Percentiles rank a stretch among this genome's conserved stretches.
phyloP scores from a whole-genome alignment of 1,284 basidiomycete genomes.

The Apiotrichum veenhuisii region DNA sequence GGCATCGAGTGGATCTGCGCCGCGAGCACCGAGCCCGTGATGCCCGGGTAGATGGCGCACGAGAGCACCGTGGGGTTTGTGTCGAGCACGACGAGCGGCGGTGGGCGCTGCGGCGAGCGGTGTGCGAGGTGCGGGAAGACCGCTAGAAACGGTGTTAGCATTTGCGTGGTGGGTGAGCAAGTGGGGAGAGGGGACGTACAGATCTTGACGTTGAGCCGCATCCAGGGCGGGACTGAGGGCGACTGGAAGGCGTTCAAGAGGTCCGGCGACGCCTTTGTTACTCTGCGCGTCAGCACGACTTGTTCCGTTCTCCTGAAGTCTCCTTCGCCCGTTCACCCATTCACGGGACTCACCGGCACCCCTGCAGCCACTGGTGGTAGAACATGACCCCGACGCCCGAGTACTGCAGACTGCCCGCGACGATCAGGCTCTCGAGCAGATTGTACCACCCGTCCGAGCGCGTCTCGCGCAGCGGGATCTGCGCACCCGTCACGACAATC shows the following conservation, averaged over 20 bases:
- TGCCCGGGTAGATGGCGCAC: slow-evolving; percentile 37
- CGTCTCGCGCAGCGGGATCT: slow-evolving; percentile 43
- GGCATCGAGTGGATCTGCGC: slow-evolving; percentile 43
- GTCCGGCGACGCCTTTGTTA: slow-evolving; percentile 42
- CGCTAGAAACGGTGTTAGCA: slow-evolving; percentile 15
- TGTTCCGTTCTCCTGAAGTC: neutral
- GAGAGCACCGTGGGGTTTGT: slow-evolving; percentile 34
- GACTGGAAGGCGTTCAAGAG: slow-evolving; percentile 41
- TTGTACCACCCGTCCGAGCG: slow-evolving; percentile 46
- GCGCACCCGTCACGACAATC: slow-evolving; percentile 44
- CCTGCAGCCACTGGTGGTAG: slow-evolving; percentile 38
- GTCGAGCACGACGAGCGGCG: slow-evolving; percentile 30
- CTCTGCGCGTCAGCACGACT: slow-evolving; percentile 13
- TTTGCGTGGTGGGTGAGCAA: neutral
- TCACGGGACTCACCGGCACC: slow-evolving; percentile 23
- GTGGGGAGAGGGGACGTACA: slow-evolving; percentile 26
- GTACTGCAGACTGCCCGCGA: slow-evolving; percentile 40
- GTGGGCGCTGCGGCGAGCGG: slow-evolving; percentile 18
- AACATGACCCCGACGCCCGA: slow-evolving; percentile 46
- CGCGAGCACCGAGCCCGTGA: slow-evolving; percentile 40
- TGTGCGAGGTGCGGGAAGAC: slow-evolving; percentile 21
- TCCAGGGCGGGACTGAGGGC: slow-evolving; percentile 38
- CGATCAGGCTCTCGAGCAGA: slow-evolving; percentile 40
- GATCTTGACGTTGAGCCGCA: slow-evolving; percentile 47
- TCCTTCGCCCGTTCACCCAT: neutral